These are phyloP conservation scores for Neurospora intermedia DNA, from an alignment of 495 filamentous ascomycete species.

Conservation along the genomic window DNA sequence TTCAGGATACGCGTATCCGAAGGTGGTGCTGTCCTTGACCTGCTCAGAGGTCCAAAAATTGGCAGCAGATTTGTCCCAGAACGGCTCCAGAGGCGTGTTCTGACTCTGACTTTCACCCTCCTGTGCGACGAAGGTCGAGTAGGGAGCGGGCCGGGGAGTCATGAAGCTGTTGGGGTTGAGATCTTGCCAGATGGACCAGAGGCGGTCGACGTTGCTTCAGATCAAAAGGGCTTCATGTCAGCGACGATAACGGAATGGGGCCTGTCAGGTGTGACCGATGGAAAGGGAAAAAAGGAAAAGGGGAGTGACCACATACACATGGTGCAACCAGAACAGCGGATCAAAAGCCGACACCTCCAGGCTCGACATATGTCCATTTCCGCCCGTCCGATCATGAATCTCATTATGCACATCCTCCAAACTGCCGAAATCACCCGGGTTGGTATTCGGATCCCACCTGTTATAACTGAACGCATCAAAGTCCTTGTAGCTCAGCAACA, in stretches of 20 bases:
- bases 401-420: constrained; percentile 54
- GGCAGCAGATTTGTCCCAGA: constrained; percentile 28
- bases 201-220: constrained; percentile 45
- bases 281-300: too few relatives aligned
- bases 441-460: constrained; percentile 31
- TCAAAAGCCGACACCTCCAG: constrained; percentile 59
- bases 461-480: constrained; percentile 49
- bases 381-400: constrained; percentile 47
- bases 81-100: constrained; percentile 32
- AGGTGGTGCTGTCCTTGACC: constrained; percentile 27
- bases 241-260: not conserved
- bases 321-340: constrained; percentile 62
- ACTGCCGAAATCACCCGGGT: constrained; percentile 36
- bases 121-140: constrained; percentile 41
- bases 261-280: not conserved
- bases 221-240: not conserved
- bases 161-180: constrained; percentile 50
- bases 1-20: constrained; percentile 53
- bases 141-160: constrained; percentile 32
- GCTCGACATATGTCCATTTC: constrained; percentile 51
- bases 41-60: constrained; percentile 38
- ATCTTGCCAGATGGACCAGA: constrained; percentile 62
- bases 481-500: constrained; percentile 46
- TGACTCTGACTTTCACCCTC: constrained; percentile 28
- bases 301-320: constrained; percentile 26